Evolutionary conservation across 2,329 filamentous ascomycete genomes (phyloP).

Genomic region (Exophiala phaeomuriformis): DNA sequence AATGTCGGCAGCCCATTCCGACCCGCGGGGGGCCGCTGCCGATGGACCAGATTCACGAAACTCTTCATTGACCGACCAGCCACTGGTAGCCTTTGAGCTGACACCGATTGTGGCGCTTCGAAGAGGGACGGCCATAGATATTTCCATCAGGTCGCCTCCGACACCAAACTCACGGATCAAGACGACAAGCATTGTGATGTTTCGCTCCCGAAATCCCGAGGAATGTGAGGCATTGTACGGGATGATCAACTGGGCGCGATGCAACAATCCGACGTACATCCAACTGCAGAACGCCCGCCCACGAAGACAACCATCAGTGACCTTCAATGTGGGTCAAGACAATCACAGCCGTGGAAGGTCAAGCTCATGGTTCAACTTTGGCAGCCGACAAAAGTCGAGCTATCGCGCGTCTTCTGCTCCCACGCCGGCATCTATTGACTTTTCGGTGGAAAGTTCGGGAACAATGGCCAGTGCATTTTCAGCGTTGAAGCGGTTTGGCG

Average conservation of each 20-base stretch:
- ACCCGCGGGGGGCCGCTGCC: slow-evolving; percentile 22
- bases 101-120: slow-evolving; percentile 86
- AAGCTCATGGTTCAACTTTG: slow-evolving; percentile 44
- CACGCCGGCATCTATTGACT: slow-evolving; percentile 48
- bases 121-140: slow-evolving; percentile 84
- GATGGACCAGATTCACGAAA: slow-evolving; percentile 28
- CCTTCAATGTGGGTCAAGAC: slow-evolving; percentile 50
- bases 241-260: slow-evolving; percentile 78
- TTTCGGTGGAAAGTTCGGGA: slow-evolving; percentile 56
- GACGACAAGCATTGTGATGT: slow-evolving; percentile 74
- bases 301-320: slow-evolving; percentile 42
- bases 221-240: slow-evolving; percentile 79
- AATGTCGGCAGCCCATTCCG: slow-evolving; percentile 42
- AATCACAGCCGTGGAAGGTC: slow-evolving; percentile 40
- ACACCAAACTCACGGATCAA: slow-evolving; percentile 63
- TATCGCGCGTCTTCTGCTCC: slow-evolving; percentile 52
- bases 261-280: slow-evolving; percentile 89
- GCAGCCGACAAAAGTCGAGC: slow-evolving; percentile 44
- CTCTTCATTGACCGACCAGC: slow-evolving; percentile 35
- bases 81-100: slow-evolving; percentile 67
- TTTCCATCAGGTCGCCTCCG: slow-evolving; percentile 85
- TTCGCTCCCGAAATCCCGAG: slow-evolving; percentile 67
- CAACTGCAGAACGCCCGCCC: slow-evolving; percentile 65
- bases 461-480: slow-evolving; percentile 73
- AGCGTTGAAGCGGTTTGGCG: slow-evolving; percentile 66